Conservation (phyloP, 352 stramenopile species). For the Chloridella minuta region DNA sequence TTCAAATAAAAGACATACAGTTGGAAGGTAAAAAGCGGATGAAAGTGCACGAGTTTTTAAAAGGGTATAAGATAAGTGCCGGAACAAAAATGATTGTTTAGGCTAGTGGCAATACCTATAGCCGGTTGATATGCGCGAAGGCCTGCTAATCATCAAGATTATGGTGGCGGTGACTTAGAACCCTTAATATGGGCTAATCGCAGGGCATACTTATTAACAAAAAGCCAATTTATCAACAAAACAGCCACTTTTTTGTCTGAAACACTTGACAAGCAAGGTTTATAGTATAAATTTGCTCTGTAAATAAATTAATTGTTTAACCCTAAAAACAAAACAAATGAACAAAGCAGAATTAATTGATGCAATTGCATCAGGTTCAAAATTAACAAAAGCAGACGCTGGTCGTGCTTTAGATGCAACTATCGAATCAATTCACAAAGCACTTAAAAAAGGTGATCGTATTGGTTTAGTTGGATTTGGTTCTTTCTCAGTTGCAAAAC, state of each 20-base stretch:
- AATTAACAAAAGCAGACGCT: neutral
- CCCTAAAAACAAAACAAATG: neutral
- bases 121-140: too few species aligned
- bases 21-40: neutral
- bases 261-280: neutral
- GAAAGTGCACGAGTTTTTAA: neutral
- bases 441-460: neutral
- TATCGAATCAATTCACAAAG: neutral
- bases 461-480: neutral
- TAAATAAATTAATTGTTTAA: neutral
- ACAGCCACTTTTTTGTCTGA: neutral
- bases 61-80: neutral
- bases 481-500: neutral
- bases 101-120: too few species aligned
- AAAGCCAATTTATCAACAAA: neutral
- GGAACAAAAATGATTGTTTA: too few species aligned
- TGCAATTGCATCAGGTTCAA: neutral
- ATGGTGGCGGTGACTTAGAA: too few species aligned
- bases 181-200: neutral
- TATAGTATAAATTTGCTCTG: neutral
- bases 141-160: too few species aligned
- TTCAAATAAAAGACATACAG: neutral
- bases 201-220: neutral
- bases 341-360: constrained; percentile 2
- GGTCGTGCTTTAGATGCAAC: neutral